These are phyloP conservation scores for Fusarium coicis DNA, from an alignment of 2,329 filamentous ascomycete species.

Conservation along the genomic window DNA sequence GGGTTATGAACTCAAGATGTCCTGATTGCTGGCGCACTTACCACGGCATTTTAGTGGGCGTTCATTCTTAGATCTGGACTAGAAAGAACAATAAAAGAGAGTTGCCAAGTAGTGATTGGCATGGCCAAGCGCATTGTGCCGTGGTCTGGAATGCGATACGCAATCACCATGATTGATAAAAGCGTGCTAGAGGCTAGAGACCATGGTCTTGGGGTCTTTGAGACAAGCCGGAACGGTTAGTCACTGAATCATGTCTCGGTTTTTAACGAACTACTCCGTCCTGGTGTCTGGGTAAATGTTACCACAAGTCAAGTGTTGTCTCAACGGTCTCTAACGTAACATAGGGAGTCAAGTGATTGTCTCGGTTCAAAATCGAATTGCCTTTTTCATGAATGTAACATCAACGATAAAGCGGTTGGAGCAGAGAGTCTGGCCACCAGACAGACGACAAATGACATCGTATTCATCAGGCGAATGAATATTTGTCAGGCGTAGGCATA, in stretches of 20 bases:
- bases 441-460: constrained; percentile 15
- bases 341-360: constrained; percentile 22
- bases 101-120: constrained; percentile 18
- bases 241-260: constrained; percentile 30
- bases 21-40: neutral
- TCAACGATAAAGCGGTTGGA: constrained; percentile 2
- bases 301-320: constrained; percentile 28
- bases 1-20: constrained; percentile 45
- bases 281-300: constrained; percentile 8
- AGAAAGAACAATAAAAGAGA: constrained; percentile 14
- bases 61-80: constrained; percentile 26
- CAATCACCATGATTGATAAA: constrained; percentile 10
- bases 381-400: constrained; percentile 18
- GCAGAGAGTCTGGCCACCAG: neutral
- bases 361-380: constrained; percentile 1
- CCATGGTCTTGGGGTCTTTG: constrained; percentile 4
- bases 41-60: constrained; percentile 28
- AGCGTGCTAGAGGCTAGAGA: constrained; percentile 9
- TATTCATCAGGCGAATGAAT: constrained; percentile 5
- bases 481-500: constrained; percentile 8
- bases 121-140: constrained; percentile 21
- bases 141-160: constrained; percentile 40
- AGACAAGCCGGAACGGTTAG: neutral
- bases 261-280: constrained; percentile 8
- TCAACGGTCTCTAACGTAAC: constrained; percentile 10